A percentile compares a stretch with the other conserved stretches of the same genome.
These are phyloP conservation scores for Thecaphora thlaspeos DNA, from an alignment of 1,284 basidiomycete genomes.

Conservation along the genomic window DNA sequence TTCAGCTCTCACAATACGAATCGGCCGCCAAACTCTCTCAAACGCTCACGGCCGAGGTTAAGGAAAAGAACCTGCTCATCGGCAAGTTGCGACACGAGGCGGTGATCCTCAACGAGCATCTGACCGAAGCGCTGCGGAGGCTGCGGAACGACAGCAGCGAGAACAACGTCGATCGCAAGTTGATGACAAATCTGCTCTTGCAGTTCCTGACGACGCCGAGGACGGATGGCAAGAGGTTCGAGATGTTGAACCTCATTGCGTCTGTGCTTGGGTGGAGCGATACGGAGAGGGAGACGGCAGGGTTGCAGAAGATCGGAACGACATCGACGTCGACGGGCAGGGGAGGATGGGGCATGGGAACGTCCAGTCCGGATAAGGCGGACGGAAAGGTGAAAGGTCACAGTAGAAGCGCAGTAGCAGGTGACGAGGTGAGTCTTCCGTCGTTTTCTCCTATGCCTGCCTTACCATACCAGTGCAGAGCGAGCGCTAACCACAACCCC, in stretches of 20 bases:
- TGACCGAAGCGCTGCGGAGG: constrained; percentile 93
- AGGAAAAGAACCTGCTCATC: constrained; percentile 88
- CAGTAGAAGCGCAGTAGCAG: constrained; percentile 6
- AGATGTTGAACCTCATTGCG: constrained; percentile 86
- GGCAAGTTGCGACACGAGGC: constrained; percentile 89
- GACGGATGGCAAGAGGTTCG: constrained; percentile 89
- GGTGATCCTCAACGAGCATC: constrained; percentile 83
- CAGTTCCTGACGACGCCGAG: constrained; percentile 86
- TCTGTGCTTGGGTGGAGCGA: constrained; percentile 89
- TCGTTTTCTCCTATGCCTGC: background rate
- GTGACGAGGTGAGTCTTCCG: constrained; percentile 32
- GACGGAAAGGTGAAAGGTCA: background rate
- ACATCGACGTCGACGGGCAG: background rate
- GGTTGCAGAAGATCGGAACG: background rate
- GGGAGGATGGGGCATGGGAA: constrained; percentile 1
- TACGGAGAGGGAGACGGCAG: constrained; percentile 62
- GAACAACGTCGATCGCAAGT: constrained; percentile 81
- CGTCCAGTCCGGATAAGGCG: background rate
- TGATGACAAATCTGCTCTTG: constrained; percentile 93
- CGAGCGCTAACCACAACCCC: no score
- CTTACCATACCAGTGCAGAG: no score
- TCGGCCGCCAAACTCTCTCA: constrained; percentile 59
- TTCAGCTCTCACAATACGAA: background rate
- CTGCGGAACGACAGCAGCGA: constrained; percentile 80
- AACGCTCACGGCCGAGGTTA: constrained; percentile 81